phyloP scores from a whole-genome alignment of 148 eudicot species.

The Cornus florida region DNA sequence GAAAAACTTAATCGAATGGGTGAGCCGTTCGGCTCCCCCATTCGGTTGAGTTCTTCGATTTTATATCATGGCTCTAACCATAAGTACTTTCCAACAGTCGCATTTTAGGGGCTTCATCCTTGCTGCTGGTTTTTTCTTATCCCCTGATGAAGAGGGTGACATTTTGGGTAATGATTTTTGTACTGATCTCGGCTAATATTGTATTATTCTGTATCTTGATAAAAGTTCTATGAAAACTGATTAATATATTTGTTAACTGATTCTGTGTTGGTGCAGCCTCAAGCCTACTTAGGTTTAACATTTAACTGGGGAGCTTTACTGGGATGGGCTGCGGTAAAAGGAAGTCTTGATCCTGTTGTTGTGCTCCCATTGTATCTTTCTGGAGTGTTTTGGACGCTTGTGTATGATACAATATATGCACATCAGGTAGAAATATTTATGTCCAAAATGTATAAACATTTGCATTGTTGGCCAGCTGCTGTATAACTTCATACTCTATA shows the following conservation, averaged over 20 bases:
- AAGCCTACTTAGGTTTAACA: conserved; percentile 93
- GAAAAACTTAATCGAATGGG: no score
- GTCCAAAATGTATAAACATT: neutral
- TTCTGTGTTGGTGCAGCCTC: conserved; percentile 64
- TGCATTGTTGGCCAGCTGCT: neutral
- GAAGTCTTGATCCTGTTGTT: conserved; percentile 78
- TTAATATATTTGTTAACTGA: conserved; percentile 17
- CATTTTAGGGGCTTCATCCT: conserved; percentile 88
- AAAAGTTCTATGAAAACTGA: neutral
- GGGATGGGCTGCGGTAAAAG: conserved; percentile 95
- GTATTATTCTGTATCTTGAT: neutral
- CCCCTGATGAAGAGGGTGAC: conserved; percentile 98
- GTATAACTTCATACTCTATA: neutral
- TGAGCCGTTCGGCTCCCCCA: no score
- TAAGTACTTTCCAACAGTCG: conserved; percentile 43
- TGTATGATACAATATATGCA: conserved; percentile 96
- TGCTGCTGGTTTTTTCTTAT: conserved; percentile 87
- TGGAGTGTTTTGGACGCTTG: conserved; percentile 93
- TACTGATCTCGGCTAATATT: conserved; percentile 2
- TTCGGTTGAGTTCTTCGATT: no score
- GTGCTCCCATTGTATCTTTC: conserved; percentile 82
- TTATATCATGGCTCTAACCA: neutral
- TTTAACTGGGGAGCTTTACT: conserved; percentile 98
- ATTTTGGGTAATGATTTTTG: conserved; percentile 66
- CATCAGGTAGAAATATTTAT: conserved; percentile 66